phyloP scores from a whole-genome alignment of 2,329 filamentous ascomycete genomes.

The Westerdykella aurantiaca region DNA sequence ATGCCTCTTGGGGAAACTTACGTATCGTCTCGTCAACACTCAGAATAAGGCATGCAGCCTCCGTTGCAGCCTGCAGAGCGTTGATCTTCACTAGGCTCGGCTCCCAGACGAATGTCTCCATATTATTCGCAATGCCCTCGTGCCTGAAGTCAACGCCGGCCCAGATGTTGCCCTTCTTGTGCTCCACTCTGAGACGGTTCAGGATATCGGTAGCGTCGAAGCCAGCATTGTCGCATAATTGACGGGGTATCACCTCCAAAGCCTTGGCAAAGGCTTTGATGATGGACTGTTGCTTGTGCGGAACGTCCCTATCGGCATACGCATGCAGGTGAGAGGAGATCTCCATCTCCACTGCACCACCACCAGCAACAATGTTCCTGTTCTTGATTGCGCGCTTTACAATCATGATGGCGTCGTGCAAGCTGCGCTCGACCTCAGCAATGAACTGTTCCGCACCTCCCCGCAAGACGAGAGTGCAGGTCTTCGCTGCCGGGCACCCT shows the following conservation, averaged over 20 bases:
- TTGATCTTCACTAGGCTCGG: constrained; percentile 94
- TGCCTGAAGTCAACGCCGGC: constrained; percentile 91
- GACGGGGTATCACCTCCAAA: constrained; percentile 90
- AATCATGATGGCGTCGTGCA: constrained; percentile 99
- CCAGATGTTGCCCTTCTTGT: constrained; percentile 88
- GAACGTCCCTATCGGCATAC: constrained; percentile 87
- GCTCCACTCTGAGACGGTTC: constrained; percentile 92
- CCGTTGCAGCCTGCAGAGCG: constrained; percentile 90
- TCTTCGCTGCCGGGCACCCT: constrained; percentile 91
- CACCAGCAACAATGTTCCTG: constrained; percentile 88
- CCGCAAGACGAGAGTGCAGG: constrained; percentile 89
- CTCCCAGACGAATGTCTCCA: constrained; percentile 96
- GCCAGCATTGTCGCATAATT: constrained; percentile 96
- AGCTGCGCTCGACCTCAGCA: constrained; percentile 91
- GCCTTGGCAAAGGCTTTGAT: constrained; percentile 98
- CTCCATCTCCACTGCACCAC: constrained; percentile 95
- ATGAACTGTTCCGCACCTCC: constrained; percentile 99
- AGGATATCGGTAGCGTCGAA: constrained; percentile 98
- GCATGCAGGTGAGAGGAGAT: constrained; percentile 87
- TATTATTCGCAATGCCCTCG: constrained; percentile 90
- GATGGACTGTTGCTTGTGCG: constrained; percentile 92
- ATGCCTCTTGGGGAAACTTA: constrained; percentile 31
- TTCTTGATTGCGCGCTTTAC: constrained; percentile 97
- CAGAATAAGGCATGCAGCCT: constrained; percentile 91
- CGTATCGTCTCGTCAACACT: constrained; percentile 97